Evolutionary conservation across 2,329 filamentous ascomycete species (phyloP).

Genomic region (Alternaria incomplexa): DNA sequence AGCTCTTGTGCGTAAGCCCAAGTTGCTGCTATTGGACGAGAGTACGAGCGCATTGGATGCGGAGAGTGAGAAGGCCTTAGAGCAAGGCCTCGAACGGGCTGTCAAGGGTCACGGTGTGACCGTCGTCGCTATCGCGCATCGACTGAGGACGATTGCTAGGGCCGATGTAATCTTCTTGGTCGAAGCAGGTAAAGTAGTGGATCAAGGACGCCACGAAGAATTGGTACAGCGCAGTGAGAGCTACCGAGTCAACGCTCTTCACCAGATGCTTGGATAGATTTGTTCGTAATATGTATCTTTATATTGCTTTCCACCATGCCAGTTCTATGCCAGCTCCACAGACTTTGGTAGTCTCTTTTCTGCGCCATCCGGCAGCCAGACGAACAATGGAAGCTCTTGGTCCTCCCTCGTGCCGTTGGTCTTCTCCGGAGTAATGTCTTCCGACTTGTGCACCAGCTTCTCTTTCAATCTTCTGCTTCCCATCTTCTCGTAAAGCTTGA

Average conservation of each 20-base stretch:
- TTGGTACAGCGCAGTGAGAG: constrained; percentile 56
- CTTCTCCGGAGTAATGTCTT: constrained; percentile 31
- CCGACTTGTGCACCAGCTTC: constrained; percentile 49
- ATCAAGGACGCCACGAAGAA: constrained; percentile 58
- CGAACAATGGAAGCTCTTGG: constrained; percentile 17
- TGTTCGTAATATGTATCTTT: constrained; percentile 9
- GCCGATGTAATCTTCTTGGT: constrained; percentile 56
- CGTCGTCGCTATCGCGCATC: constrained; percentile 55
- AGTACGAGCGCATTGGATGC: constrained; percentile 53
- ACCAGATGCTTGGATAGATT: constrained; percentile 53
- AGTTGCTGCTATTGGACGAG: constrained; percentile 51
- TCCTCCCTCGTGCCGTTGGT: constrained; percentile 5
- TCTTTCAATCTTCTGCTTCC: constrained; percentile 53
- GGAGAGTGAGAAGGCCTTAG: constrained; percentile 50
- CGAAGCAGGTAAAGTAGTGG: constrained; percentile 57
- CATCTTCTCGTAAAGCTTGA: constrained; percentile 55
- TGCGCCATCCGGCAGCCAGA: constrained; percentile 23
- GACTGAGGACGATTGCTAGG: constrained; percentile 50
- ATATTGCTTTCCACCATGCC: not conserved
- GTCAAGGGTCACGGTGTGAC: constrained; percentile 46
- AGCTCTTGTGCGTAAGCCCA: constrained; percentile 52
- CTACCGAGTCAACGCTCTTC: constrained; percentile 58
- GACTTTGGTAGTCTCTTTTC: constrained; percentile 15
- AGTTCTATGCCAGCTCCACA: constrained; percentile 16
- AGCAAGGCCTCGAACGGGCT: constrained; percentile 48